phyloP scores from a whole-genome alignment of 352 stramenopile genomes.

The Phytophthora fragariae region DNA sequence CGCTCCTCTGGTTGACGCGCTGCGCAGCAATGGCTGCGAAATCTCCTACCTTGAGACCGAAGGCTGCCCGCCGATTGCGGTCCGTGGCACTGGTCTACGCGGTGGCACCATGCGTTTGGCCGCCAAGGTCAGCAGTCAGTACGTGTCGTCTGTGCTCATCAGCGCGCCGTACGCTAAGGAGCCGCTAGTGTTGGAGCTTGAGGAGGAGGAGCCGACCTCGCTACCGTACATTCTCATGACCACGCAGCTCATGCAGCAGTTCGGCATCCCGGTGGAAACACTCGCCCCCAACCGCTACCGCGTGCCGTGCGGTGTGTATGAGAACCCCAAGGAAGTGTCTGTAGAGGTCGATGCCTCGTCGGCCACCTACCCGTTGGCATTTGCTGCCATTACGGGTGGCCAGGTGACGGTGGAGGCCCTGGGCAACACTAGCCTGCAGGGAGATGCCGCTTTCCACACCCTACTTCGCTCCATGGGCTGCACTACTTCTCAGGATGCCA shows the following conservation, averaged over 20 bases:
- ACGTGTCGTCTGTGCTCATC: constrained; percentile 97
- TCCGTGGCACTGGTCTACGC: constrained; percentile 75
- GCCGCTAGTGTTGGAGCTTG: constrained; percentile 90
- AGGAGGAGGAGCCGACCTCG: constrained; percentile 96
- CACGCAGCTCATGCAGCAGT: constrained; percentile 97
- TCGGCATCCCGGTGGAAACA: constrained; percentile 95
- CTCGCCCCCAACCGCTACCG: constrained; percentile 78
- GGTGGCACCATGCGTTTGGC: constrained; percentile 88
- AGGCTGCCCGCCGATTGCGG: constrained; percentile 78
- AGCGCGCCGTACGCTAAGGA: constrained; percentile 89
- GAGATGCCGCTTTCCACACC: constrained; percentile 96
- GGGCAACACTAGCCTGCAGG: constrained; percentile 94
- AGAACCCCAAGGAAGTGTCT: constrained; percentile 70
- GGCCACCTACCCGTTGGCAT: constrained; percentile 97
- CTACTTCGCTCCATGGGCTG: constrained; percentile 84
- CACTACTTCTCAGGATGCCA: constrained; percentile 63
- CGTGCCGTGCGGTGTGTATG: constrained; percentile 77
- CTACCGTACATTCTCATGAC: constrained; percentile 96
- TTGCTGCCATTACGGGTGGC: constrained; percentile 96
- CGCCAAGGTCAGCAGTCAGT: constrained; percentile 96
- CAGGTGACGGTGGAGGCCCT: constrained; percentile 95
- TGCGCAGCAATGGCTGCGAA: constrained; percentile 89
- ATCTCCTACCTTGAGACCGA: constrained; percentile 72
- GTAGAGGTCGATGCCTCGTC: constrained; percentile 97
- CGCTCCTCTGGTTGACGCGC: constrained; percentile 94